Base-by-base conservation (phyloP, 2,329 filamentous ascomycete species). In the Westerdykella sp. region DNA sequence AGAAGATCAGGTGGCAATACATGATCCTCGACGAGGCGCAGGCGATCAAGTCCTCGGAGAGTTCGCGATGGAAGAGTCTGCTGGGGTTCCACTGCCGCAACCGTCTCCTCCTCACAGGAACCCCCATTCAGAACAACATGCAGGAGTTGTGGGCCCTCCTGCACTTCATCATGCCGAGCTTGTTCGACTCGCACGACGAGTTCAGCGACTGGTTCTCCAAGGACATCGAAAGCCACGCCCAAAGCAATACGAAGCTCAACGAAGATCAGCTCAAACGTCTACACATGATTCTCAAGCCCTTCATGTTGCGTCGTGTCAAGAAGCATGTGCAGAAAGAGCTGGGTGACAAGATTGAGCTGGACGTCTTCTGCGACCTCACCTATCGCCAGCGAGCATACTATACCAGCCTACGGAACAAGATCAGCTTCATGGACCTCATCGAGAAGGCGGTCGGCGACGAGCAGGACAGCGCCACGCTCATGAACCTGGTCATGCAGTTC, bases 401-500 rank as follows among this genome's bases (percentile, higher is more conserved):
- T 69, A 79, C 82, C 55, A 95, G 89, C 57, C 74, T 98, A 36
- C 83, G 93, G 40, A 95, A 95, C 71, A 93, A 95, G 70, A 96
- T 98, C 70, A 97, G 89, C 68, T 89, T 98, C 55, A 93, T 97
- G 82, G 93, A 98, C 64, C 81, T 98, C 14, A 94, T 98, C 43
- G 93, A 98, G 68, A 97, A 96, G 76, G 91, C 91, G 2, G 79
- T 93, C 55, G 93, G 93, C 30, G 90, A 96, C 57, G 93, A 97
- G 39, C 84, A 91, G 57, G 93, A 97, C 63, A 95, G 87, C 30
- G 90, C 91, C 34, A 97, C 91, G 1, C 71, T 98, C 59, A 97
- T 98, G 93, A 98, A 98, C 68, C 75, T 98, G 52, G 93, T 98
- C 50, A 98, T 98, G 93, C 93, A 98, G 70, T 98, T 98, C 79